These are phyloP conservation scores for Epichloe brachyelytri DNA, from an alignment of 2,329 filamentous ascomycete genomes.

Conservation along the genomic window DNA sequence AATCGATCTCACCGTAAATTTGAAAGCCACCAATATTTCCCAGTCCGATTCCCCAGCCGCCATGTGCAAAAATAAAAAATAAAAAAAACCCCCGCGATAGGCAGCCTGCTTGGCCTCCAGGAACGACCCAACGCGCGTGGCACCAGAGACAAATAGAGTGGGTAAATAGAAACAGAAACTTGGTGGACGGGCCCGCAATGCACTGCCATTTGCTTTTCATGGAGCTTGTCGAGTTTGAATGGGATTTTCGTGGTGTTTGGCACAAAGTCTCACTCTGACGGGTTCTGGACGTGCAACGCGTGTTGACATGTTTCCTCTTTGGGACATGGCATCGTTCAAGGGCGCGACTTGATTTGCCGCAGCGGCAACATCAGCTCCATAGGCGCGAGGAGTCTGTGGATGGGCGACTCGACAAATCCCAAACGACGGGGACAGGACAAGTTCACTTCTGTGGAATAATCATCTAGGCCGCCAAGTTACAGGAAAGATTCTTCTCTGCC, in stretches of 20 bases:
- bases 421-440: too few relatives aligned
- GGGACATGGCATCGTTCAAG: constrained; percentile 14
- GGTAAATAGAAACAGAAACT: neutral
- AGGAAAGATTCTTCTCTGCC: too few relatives aligned
- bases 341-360: constrained; percentile 21
- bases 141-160: neutral
- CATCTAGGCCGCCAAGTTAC: too few relatives aligned
- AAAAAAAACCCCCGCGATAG: neutral
- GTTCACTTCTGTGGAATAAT: too few relatives aligned
- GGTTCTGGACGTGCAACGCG: constrained; percentile 16
- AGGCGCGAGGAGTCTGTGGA: neutral
- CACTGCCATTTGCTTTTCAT: too few relatives aligned
- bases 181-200: too few relatives aligned
- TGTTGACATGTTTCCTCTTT: constrained; percentile 24
- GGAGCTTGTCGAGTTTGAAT: too few relatives aligned
- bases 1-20: neutral
- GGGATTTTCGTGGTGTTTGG: too few relatives aligned
- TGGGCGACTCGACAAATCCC: neutral
- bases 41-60: neutral
- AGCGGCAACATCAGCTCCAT: constrained; percentile 4
- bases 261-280: neutral
- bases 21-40: neutral
- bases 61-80: neutral
- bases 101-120: too few relatives aligned
- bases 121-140: neutral